phyloP scores from a whole-genome alignment of 2,329 filamentous ascomycete species.

The Exophiala phaeomuriformis region DNA sequence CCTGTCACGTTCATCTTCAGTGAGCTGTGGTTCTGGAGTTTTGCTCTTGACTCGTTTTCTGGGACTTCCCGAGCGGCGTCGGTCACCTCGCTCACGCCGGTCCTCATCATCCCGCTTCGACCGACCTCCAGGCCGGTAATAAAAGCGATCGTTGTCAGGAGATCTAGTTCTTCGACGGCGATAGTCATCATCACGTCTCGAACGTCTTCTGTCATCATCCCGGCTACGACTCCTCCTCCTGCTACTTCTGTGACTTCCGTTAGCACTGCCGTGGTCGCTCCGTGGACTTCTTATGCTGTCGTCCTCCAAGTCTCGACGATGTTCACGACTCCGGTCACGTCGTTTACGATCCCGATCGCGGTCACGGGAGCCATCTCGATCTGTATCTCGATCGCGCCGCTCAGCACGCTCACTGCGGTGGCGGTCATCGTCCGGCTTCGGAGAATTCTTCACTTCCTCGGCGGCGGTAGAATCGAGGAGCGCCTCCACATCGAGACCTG shows the following conservation, averaged over 20 bases:
- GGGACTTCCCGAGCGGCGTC: constrained; percentile 39
- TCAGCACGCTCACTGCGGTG: constrained; percentile 51
- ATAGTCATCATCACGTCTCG: constrained; percentile 56
- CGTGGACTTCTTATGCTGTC: constrained; percentile 54
- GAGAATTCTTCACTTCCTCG: constrained; percentile 28
- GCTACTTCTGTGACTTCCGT: constrained; percentile 62
- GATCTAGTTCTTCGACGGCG: constrained; percentile 69
- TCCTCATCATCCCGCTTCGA: constrained; percentile 45
- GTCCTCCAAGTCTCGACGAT: constrained; percentile 47
- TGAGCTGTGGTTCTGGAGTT: constrained; percentile 62
- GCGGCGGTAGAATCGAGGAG: constrained; percentile 79
- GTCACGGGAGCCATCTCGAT: constrained; percentile 52
- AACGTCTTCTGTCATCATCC: constrained; percentile 66
- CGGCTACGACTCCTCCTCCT: constrained; percentile 72
- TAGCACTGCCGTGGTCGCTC: constrained; percentile 66
- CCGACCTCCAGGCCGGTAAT: constrained; percentile 45
- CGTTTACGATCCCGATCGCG: constrained; percentile 52
- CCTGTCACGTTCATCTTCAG: constrained; percentile 91
- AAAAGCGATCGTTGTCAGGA: constrained; percentile 51
- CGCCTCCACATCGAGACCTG: constrained; percentile 75
- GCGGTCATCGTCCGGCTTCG: constrained; percentile 47
- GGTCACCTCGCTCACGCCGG: constrained; percentile 39
- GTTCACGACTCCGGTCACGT: constrained; percentile 54
- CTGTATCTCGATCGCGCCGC: constrained; percentile 49
- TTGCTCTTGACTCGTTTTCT: constrained; percentile 37